Evolutionary conservation across 495 filamentous ascomycete species (phyloP), one percentile per base, ranked within the genome.

Genomic region (Penicillium silybi): DNA sequence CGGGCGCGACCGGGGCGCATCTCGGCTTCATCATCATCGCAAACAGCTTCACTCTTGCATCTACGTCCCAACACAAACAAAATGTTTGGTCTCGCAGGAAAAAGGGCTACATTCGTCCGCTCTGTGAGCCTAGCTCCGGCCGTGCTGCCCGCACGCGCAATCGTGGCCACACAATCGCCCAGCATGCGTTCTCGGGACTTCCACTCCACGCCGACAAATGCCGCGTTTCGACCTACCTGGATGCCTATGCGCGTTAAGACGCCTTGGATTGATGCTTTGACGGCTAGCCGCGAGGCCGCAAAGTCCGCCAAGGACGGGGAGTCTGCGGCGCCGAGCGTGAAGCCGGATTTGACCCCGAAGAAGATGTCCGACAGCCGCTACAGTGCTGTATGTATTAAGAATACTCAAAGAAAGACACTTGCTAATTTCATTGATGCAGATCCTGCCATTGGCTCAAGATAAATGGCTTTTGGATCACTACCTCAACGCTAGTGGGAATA

Each of bases 381-480:
- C 53, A 78, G 71, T 49, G 79, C 85, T 44, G 82, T 87, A 66
- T 46, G 79, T 66, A 25, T 44, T 44, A 15, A 29, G 25, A 2
- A 6, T 1, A 2, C 6, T 10, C 1, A 13, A 38, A 0, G 13
- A 19, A 16, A 50, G 0, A 5, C 1, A 13, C 6, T 23, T 27
- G 11, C 55, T 70, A 29, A 66, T 39, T 65, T 39, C 40, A 9
- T 15, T 59, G 44, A 41, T 44, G 20, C 69, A 86, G 84, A 61
- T 85, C 13, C 66, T 88, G 40, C 85, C 85, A 9, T 65, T 89
- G 34, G 80, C 81, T 17, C 82, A 80, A 63, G 85, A 87, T 62
- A 82, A 85, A 52, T 88, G 85, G 85, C 74, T 88, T 5, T 68
- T 83, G 2, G 85, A 88, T 62, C 80, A 81, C 11, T 88, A 88